Evolutionary conservation across 495 filamentous ascomycete species (phyloP).

Genomic region (Cercophora newfieldiana): DNA sequence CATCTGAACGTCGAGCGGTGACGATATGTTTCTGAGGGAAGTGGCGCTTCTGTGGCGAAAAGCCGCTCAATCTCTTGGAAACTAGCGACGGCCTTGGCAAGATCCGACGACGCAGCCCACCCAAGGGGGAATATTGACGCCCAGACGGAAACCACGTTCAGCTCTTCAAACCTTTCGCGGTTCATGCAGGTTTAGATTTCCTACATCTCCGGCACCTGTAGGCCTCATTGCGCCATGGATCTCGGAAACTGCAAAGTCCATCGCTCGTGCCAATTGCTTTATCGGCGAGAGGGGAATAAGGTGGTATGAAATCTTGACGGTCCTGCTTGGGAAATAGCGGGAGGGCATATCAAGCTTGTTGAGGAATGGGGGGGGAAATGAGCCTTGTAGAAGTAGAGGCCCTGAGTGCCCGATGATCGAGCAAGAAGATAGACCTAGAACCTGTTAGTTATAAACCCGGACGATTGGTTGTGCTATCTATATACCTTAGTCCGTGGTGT

Average conservation of each 20-base stretch:
- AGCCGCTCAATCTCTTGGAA: too few relatives aligned
- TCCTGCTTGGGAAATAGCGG: conserved; percentile 6
- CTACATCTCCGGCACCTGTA: conserved; percentile 9
- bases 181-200: conserved; percentile 2
- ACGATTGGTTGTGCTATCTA: conserved; percentile 3
- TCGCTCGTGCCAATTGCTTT: conserved; percentile 2
- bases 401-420: conserved; percentile 4
- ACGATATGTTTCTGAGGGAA: too few relatives aligned
- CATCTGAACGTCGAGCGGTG: too few relatives aligned
- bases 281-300: conserved; percentile 7
- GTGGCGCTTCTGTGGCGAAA: too few relatives aligned
- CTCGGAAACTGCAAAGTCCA: conserved; percentile 3
- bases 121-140: too few relatives aligned
- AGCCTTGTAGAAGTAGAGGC: conserved; percentile 12
- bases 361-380: conserved; percentile 8
- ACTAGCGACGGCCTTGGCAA: too few relatives aligned
- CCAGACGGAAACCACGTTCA: too few relatives aligned
- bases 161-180: not conserved
- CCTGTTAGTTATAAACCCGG: conserved; percentile 4
- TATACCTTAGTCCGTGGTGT: conserved; percentile 7
- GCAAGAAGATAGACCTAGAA: conserved; percentile 14
- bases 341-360: conserved; percentile 12
- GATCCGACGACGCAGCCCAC: not conserved
- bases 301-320: conserved; percentile 2
- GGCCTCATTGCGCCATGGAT: conserved; percentile 7